A percentile compares a stretch with the other conserved stretches of the same genome.
These are phyloP conservation scores for Erysiphe neolycopersici DNA, from an alignment of 2,329 filamentous ascomycete species.

Conservation along the genomic window DNA sequence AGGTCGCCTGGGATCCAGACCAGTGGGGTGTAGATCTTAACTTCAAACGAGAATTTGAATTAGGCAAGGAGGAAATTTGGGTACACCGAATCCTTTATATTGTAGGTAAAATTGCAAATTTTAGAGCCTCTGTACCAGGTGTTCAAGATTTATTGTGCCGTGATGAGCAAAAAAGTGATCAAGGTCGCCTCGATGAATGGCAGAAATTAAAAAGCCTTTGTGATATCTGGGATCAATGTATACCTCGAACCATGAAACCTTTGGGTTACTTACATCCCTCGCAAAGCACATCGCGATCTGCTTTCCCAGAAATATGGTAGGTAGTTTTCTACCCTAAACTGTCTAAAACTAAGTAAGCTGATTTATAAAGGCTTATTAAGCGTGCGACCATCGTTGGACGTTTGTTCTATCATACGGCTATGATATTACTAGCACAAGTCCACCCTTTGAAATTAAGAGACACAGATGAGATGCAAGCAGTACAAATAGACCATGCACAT, in stretches of 20 bases:
- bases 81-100: constrained; percentile 74
- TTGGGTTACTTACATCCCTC: constrained; percentile 49
- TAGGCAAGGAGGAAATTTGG: constrained; percentile 57
- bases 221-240: constrained; percentile 53
- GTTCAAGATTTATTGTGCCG: constrained; percentile 31
- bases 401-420: constrained; percentile 70
- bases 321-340: constrained; percentile 7
- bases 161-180: constrained; percentile 34
- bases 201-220: constrained; percentile 52
- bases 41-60: constrained; percentile 28
- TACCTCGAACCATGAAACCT: constrained; percentile 68
- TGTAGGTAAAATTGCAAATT: constrained; percentile 65
- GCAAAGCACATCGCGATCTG: constrained; percentile 39
- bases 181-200: constrained; percentile 51
- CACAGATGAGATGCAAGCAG: constrained; percentile 36
- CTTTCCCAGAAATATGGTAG: constrained; percentile 70
- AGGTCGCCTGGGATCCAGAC: constrained; percentile 68
- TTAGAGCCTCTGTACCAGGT: constrained; percentile 41
- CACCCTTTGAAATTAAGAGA: constrained; percentile 38
- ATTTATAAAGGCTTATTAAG: constrained; percentile 42
- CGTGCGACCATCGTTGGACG: constrained; percentile 55
- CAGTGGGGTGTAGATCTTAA: constrained; percentile 70
- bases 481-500: constrained; percentile 49
- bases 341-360: constrained; percentile 4
- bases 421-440: constrained; percentile 54